phyloP scores from a whole-genome alignment of 2,329 filamentous ascomycete species.

The Colletotrichum tropicicola region DNA sequence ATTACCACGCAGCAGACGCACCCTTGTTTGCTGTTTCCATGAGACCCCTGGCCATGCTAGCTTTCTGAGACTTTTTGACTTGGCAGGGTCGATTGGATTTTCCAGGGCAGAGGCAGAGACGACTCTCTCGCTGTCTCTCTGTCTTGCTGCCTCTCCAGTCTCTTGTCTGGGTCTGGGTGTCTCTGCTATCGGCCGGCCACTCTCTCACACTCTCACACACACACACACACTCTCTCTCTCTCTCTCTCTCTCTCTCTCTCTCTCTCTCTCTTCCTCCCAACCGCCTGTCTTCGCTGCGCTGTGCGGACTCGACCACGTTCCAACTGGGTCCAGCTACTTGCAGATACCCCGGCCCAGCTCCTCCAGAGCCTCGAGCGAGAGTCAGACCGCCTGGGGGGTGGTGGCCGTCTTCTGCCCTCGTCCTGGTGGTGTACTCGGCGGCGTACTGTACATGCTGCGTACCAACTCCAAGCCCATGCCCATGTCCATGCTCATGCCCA shows the following conservation, averaged over 20 bases:
- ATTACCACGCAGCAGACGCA: too few species aligned
- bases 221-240: too few species aligned
- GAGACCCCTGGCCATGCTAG: constrained; percentile 2
- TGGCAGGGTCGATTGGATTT: constrained; percentile 24
- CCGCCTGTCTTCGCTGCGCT: too few species aligned
- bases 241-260: too few species aligned
- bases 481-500: neutral
- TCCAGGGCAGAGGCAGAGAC: neutral
- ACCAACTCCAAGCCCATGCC: neutral
- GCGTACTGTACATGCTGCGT: neutral
- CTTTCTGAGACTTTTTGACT: constrained; percentile 28
- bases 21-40: neutral
- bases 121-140: too few species aligned
- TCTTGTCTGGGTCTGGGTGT: too few species aligned
- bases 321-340: too few species aligned
- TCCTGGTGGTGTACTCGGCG: neutral
- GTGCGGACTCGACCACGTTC: too few species aligned
- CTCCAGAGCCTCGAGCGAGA: neutral
- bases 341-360: neutral
- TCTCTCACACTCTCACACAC: too few species aligned
- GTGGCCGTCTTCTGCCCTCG: constrained; percentile 22
- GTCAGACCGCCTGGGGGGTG: constrained; percentile 23
- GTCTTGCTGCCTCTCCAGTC: too few species aligned
- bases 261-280: too few species aligned
- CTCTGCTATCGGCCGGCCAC: too few species aligned